Evolutionary conservation across 1,139 yeast genomes (phyloP).

Genomic region (Sugiyamaella xylanicola): DNA sequence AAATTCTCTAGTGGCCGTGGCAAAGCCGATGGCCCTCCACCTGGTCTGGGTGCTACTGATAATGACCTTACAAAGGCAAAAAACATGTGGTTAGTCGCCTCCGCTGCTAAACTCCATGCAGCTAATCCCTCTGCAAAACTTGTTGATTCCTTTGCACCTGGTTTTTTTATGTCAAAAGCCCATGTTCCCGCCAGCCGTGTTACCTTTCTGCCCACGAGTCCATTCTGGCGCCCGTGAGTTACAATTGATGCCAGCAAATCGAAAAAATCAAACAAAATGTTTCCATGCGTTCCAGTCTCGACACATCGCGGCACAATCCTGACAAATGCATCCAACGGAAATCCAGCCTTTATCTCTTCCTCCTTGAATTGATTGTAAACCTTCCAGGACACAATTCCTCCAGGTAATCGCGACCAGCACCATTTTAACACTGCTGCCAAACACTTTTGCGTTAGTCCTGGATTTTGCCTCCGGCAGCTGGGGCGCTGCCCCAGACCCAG

Average conservation of each 20-base stretch:
- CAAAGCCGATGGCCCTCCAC: slow-evolving; percentile 11
- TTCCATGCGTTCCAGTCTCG: slow-evolving; percentile 83
- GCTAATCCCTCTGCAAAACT: slow-evolving; percentile 71
- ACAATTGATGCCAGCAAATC: slow-evolving; percentile 79
- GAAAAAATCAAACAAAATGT: slow-evolving; percentile 82
- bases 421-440: slow-evolving; percentile 74
- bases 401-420: slow-evolving; percentile 80
- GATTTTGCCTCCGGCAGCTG: slow-evolving; percentile 10
- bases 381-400: slow-evolving; percentile 85
- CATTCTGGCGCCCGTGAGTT: slow-evolving; percentile 78
- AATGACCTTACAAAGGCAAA: slow-evolving; percentile 78
- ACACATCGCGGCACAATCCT: slow-evolving; percentile 82
- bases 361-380: slow-evolving; percentile 70
- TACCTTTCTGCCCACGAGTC: slow-evolving; percentile 76
- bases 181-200: slow-evolving; percentile 83
- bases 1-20: slow-evolving; percentile 42
- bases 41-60: slow-evolving; percentile 35
- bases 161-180: slow-evolving; percentile 65
- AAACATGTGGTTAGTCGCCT: slow-evolving; percentile 80
- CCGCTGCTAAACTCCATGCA: slow-evolving; percentile 71
- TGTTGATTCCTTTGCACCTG: slow-evolving; percentile 33
- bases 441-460: slow-evolving; percentile 1
- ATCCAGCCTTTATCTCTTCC: slow-evolving; percentile 53
- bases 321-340: slow-evolving; percentile 70
- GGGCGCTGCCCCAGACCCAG: slow-evolving; percentile 12